These are phyloP conservation scores for Yamadazyma phyllophila DNA, from an alignment of 805 yeast genomes.

Conservation along the genomic window DNA sequence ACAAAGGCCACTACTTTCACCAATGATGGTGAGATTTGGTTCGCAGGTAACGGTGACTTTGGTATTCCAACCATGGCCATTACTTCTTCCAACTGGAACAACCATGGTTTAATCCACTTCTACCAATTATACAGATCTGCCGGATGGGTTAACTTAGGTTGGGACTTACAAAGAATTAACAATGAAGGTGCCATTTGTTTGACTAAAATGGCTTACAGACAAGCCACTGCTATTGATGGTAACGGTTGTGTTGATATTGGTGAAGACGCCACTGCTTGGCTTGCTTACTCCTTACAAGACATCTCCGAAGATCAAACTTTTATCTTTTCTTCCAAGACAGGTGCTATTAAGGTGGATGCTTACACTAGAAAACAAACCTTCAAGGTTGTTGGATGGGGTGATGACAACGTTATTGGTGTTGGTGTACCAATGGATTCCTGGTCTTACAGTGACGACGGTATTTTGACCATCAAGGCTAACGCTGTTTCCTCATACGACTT, in stretches of 20 bases:
- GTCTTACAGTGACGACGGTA: conserved; percentile 13
- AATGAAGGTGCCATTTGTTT: conserved; percentile 27
- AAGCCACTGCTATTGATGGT: conserved; percentile 20
- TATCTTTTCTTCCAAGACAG: conserved; percentile 15
- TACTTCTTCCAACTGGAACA: conserved; percentile 18
- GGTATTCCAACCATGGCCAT: conserved; percentile 18
- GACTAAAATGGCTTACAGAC: conserved; percentile 19
- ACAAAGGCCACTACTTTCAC: conserved; percentile 19
- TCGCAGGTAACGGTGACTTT: conserved; percentile 23
- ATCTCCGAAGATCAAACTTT: conserved; percentile 16
- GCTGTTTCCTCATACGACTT: conserved; percentile 15
- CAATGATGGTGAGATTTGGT: conserved; percentile 25
- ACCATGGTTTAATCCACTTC: conserved; percentile 23
- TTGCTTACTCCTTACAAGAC: conserved; percentile 15
- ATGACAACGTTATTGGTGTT: conserved; percentile 26
- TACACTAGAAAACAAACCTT: conserved; percentile 18
- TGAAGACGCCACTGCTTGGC: conserved; percentile 16
- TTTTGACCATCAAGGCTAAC: conserved; percentile 12
- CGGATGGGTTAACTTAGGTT: conserved; percentile 19
- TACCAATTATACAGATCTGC: conserved; percentile 20
- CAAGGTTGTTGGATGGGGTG: conserved; percentile 27
- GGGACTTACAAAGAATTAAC: conserved; percentile 17
- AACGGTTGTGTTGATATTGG: conserved; percentile 25
- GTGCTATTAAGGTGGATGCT: conserved; percentile 17
- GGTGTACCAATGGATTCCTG: conserved; percentile 15